Conservation (phyloP, 140 eudicot genomes). For the Bidens hawaiensis region DNA sequence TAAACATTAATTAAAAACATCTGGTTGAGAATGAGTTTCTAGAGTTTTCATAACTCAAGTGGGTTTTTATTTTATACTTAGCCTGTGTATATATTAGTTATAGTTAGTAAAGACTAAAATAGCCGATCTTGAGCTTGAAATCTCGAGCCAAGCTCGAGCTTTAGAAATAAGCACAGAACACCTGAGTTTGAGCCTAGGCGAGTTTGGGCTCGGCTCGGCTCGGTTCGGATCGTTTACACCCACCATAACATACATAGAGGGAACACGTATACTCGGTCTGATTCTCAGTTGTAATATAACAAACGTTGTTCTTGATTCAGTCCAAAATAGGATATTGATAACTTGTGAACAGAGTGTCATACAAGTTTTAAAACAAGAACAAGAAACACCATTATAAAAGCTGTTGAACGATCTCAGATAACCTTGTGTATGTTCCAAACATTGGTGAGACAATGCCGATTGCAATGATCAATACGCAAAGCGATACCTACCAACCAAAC, state of each 20-base stretch:
- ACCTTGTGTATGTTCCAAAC: constrained; percentile 68
- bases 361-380: background rate
- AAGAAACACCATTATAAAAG: constrained; percentile 11
- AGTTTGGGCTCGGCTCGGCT: too few species aligned
- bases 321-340: background rate
- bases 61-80: too few species aligned
- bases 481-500: constrained; percentile 36
- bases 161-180: too few species aligned
- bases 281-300: background rate
- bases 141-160: too few species aligned
- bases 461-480: constrained; percentile 54
- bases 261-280: background rate
- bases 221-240: too few species aligned
- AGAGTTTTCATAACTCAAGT: too few species aligned
- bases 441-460: constrained; percentile 61
- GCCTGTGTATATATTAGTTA: too few species aligned
- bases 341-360: constrained; percentile 5
- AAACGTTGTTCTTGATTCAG: background rate
- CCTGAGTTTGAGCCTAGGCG: too few species aligned
- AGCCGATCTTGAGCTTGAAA: too few species aligned
- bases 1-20: too few species aligned
- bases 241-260: background rate
- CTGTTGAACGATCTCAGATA: constrained; percentile 50
- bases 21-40: too few species aligned
- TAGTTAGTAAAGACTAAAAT: too few species aligned